A percentile compares a stretch with the other conserved stretches of the same genome.
Conservation (phyloP, 257 asterid species). For the Paraleonurus japonicus region DNA sequence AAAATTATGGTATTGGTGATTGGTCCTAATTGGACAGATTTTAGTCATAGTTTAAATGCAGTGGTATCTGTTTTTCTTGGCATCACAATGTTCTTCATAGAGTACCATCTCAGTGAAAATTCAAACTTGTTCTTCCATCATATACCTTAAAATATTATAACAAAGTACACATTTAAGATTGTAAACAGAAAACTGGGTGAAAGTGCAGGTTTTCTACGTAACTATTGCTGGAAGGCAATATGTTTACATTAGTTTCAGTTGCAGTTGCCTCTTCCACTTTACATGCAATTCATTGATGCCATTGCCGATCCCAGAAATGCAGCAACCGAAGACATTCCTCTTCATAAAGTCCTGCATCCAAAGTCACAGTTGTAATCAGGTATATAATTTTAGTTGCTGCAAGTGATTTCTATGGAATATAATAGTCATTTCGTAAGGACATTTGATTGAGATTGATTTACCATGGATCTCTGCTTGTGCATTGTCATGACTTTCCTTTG, state of each 20-base stretch:
- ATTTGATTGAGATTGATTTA: slow-evolving; percentile 22
- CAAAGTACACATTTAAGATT: slow-evolving; percentile 17
- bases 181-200: slow-evolving; percentile 15
- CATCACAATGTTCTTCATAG: slow-evolving; percentile 8
- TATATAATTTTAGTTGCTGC: slow-evolving; percentile 6
- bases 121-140: slow-evolving; percentile 20
- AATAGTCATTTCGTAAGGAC: not conserved
- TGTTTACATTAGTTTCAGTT: slow-evolving; percentile 54
- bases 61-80: slow-evolving; percentile 12
- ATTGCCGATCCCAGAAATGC: slow-evolving; percentile 49
- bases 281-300: slow-evolving; percentile 38
- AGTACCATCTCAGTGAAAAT: slow-evolving; percentile 16
- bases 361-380: slow-evolving; percentile 16
- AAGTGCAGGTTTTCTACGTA: slow-evolving; percentile 10
- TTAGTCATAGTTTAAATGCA: slow-evolving; percentile 27
- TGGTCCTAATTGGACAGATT: slow-evolving; percentile 29
- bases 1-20: slow-evolving; percentile 26
- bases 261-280: slow-evolving; percentile 71
- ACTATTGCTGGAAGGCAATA: not conserved
- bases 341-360: slow-evolving; percentile 51
- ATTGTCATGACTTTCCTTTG: slow-evolving; percentile 50
- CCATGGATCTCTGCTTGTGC: slow-evolving; percentile 55
- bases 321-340: slow-evolving; percentile 46
- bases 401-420: not conserved
- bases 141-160: slow-evolving; percentile 25